Conservation (phyloP, 2,329 filamentous ascomycete species). For the Calonectria pauciramosa region DNA sequence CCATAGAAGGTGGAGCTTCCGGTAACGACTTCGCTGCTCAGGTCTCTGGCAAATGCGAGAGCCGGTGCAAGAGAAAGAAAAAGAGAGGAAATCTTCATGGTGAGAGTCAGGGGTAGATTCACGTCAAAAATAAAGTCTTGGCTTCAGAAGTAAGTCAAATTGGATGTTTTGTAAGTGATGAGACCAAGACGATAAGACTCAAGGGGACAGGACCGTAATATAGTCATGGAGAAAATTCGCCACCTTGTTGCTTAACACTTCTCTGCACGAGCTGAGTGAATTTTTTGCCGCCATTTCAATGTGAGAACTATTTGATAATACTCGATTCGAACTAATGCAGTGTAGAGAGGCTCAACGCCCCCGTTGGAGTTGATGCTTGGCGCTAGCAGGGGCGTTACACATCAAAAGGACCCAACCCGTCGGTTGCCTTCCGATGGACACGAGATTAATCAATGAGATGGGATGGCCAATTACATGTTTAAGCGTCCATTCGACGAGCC, state of each 20-base stretch:
- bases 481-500: background rate
- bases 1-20: conserved; percentile 62
- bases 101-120: background rate
- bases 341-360: background rate
- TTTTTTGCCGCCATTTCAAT: background rate
- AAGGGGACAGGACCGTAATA: background rate
- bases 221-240: background rate
- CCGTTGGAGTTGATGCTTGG: background rate
- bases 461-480: background rate
- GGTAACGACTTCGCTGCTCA: background rate
- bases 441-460: background rate
- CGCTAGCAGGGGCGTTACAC: background rate
- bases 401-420: background rate
- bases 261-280: background rate
- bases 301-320: background rate
- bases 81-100: background rate
- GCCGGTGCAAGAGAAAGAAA: background rate
- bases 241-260: background rate
- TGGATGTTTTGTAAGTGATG: background rate
- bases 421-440: background rate
- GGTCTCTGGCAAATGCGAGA: background rate
- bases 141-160: background rate
- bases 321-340: background rate
- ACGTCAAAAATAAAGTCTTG: background rate
- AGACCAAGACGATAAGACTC: background rate